These are phyloP conservation scores for Salvia miltiorrhiza DNA, from an alignment of 257 asterid genomes.

Conservation along the genomic window DNA sequence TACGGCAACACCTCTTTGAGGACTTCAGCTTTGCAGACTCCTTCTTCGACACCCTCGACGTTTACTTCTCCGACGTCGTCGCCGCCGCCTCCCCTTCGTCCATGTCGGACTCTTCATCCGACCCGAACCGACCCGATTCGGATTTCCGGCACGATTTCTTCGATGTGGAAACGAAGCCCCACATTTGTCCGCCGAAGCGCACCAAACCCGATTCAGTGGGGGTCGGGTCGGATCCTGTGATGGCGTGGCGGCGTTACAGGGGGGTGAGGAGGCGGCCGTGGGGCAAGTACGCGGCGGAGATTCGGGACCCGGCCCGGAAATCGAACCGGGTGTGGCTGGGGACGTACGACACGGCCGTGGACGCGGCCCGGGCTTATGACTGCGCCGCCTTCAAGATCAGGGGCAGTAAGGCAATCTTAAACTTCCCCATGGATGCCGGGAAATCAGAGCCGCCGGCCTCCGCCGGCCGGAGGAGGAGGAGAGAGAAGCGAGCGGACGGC, in stretches of 20 bases:
- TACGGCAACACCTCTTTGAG: not conserved
- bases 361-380: conserved; percentile 89
- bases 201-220: not conserved
- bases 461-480: conserved; percentile 48
- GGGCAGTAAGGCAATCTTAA: conserved; percentile 70
- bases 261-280: conserved; percentile 90
- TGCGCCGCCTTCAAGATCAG: conserved; percentile 82
- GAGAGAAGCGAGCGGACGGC: conserved; percentile 5
- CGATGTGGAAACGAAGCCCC: not conserved
- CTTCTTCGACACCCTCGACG: not conserved
- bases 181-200: not conserved
- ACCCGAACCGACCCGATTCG: not conserved
- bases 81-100: not conserved
- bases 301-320: conserved; percentile 71
- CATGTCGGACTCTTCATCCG: not conserved
- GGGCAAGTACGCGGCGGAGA: conserved; percentile 93
- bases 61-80: not conserved
- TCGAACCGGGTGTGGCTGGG: conserved; percentile 84
- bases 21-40: not conserved
- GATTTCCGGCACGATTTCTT: not conserved
- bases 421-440: conserved; percentile 83
- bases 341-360: conserved; percentile 56
- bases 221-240: not conserved
- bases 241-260: conserved; percentile 34
- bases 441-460: conserved; percentile 47